Conservation (phyloP, 2,329 filamentous ascomycete species). For the Xylaria sp. region DNA sequence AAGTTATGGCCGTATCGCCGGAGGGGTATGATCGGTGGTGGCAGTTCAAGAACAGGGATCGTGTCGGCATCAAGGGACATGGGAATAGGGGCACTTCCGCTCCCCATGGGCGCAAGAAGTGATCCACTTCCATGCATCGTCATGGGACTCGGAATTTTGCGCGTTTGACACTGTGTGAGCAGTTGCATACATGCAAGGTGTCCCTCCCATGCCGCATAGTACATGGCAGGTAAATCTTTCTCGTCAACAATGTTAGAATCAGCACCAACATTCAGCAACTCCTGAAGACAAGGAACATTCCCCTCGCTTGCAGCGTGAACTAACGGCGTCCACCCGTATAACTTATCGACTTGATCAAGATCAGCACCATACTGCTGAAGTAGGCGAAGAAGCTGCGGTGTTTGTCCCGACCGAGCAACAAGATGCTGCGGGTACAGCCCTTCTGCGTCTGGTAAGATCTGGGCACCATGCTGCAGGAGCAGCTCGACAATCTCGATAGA, state of each 20-base stretch:
- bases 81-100: conserved; percentile 55
- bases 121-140: conserved; percentile 44
- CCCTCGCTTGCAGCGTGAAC: conserved; percentile 97
- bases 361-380: conserved; percentile 86
- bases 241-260: conserved; percentile 84
- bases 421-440: conserved; percentile 96
- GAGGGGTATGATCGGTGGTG: conserved; percentile 93
- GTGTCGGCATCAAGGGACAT: conserved; percentile 80
- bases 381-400: conserved; percentile 75
- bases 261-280: conserved; percentile 76
- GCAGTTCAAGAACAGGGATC: conserved; percentile 88
- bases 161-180: conserved; percentile 64
- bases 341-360: conserved; percentile 88
- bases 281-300: conserved; percentile 84
- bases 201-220: conserved; percentile 98
- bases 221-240: conserved; percentile 91
- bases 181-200: conserved; percentile 93
- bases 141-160: conserved; percentile 47
- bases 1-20: conserved; percentile 98
- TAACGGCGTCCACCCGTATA: conserved; percentile 96
- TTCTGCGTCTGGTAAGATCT: conserved; percentile 91
- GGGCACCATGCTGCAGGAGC: conserved; percentile 77
- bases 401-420: conserved; percentile 85
- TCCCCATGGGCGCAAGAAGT: conserved; percentile 47
- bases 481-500: conserved; percentile 83